These are phyloP conservation scores for Alnus glutinosa DNA, from an alignment of 306 rosid species.

Conservation along the genomic window DNA sequence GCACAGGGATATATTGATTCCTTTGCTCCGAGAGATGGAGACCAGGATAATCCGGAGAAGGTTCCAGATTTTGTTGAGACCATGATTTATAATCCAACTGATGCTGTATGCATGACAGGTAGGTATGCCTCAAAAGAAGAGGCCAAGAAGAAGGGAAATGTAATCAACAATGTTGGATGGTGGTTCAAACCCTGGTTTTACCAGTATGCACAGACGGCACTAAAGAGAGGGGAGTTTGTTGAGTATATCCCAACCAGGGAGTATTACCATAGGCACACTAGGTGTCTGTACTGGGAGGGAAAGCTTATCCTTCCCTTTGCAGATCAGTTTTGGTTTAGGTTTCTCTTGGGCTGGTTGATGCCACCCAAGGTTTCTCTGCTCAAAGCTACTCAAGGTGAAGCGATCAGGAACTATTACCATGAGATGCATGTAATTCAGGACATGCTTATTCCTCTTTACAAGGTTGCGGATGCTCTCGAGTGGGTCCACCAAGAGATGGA, in stretches of 20 bases:
- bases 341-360: slow-evolving; percentile 92
- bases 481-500: slow-evolving; percentile 96
- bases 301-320: slow-evolving; percentile 96
- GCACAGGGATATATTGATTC: slow-evolving; percentile 83
- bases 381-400: slow-evolving; percentile 98
- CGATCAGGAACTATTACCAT: slow-evolving; percentile 93
- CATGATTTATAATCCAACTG: slow-evolving; percentile 71
- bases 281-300: slow-evolving; percentile 97
- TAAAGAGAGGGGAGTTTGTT: slow-evolving; percentile 83
- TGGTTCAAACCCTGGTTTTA: slow-evolving; percentile 98
- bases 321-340: slow-evolving; percentile 93
- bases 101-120: slow-evolving; percentile 91
- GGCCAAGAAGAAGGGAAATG: slow-evolving; percentile 92
- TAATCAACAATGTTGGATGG: slow-evolving; percentile 85
- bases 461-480: slow-evolving; percentile 92
- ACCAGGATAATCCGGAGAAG: slow-evolving; percentile 79
- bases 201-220: slow-evolving; percentile 83
- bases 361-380: slow-evolving; percentile 97
- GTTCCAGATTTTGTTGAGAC: slow-evolving; percentile 95
- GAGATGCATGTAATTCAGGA: slow-evolving; percentile 97
- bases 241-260: slow-evolving; percentile 94
- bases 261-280: slow-evolving; percentile 95
- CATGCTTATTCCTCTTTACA: slow-evolving; percentile 90
- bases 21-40: slow-evolving; percentile 88
- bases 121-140: slow-evolving; percentile 83